Percentiles rank a stretch among this genome's conserved stretches.
These are phyloP conservation scores for Begonia loranthoides DNA, from an alignment of 306 rosid genomes.

Conservation along the genomic window DNA sequence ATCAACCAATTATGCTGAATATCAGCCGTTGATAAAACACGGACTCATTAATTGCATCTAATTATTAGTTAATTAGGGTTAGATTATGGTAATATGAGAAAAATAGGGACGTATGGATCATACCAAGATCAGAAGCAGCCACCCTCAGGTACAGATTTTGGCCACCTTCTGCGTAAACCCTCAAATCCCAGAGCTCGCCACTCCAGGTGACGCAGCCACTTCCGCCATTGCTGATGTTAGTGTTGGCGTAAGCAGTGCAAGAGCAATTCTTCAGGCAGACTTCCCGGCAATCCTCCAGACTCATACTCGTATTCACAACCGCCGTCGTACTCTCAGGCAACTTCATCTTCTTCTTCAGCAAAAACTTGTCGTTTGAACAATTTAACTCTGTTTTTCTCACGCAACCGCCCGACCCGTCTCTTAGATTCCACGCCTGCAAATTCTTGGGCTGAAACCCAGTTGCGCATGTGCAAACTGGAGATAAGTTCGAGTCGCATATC, in stretches of 20 bases:
- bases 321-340: conserved; percentile 5
- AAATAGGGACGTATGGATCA: not conserved
- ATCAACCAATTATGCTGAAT: no score
- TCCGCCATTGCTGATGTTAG: conserved; percentile 31
- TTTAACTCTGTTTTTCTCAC: conserved; percentile 30
- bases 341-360: conserved; percentile 12
- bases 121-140: conserved; percentile 15
- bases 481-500: conserved; percentile 38
- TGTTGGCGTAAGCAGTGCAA: conserved; percentile 37
- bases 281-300: conserved; percentile 25
- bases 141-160: conserved; percentile 8
- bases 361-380: conserved; percentile 39
- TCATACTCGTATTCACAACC: conserved; percentile 20
- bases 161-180: conserved; percentile 2
- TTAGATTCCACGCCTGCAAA: conserved; percentile 39
- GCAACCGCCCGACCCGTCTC: conserved; percentile 79
- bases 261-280: conserved; percentile 40
- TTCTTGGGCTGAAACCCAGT: conserved; percentile 47
- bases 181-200: conserved; percentile 13
- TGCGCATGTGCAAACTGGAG: conserved; percentile 54
- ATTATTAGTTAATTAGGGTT: no score
- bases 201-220: conserved; percentile 43
- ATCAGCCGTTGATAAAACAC: no score
- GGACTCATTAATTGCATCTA: no score
- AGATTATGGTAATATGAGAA: not conserved